Evolutionary conservation across 2,329 filamentous ascomycete genomes (phyloP).

Genomic region (Cytospora paraplurivora): DNA sequence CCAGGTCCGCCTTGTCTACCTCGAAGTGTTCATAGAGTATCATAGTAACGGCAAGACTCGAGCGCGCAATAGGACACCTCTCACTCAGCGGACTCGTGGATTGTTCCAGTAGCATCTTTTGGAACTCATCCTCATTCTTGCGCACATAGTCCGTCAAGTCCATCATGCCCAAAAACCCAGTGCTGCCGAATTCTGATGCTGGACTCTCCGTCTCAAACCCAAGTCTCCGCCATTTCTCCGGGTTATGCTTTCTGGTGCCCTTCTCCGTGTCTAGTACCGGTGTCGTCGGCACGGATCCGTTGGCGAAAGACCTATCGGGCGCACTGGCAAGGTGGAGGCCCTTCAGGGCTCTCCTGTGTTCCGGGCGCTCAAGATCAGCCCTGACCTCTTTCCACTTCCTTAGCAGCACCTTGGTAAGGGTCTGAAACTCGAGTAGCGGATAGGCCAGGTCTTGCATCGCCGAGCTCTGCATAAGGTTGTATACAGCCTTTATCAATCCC

Average conservation of each 20-base stretch:
- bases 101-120: constrained; percentile 90
- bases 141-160: constrained; percentile 91
- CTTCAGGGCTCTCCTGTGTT: constrained; percentile 86
- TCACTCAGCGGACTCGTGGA: constrained; percentile 69
- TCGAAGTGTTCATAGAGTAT: constrained; percentile 96
- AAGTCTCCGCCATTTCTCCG: constrained; percentile 88
- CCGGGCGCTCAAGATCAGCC: constrained; percentile 82
- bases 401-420: constrained; percentile 82
- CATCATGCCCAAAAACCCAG: constrained; percentile 95
- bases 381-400: constrained; percentile 84
- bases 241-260: constrained; percentile 73
- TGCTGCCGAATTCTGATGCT: constrained; percentile 78
- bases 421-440: constrained; percentile 90
- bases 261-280: constrained; percentile 46
- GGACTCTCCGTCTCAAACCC: constrained; percentile 93
- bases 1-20: constrained; percentile 78
- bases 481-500: constrained; percentile 89
- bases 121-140: constrained; percentile 89
- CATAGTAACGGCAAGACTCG: constrained; percentile 82
- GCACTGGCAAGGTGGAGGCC: constrained; percentile 82
- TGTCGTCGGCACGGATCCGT: constrained; percentile 43
- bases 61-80: constrained; percentile 83
- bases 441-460: constrained; percentile 88
- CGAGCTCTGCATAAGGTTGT: constrained; percentile 90
- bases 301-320: constrained; percentile 57